Evolutionary conservation across 2,329 filamentous ascomycete species (phyloP), one percentile per base, ranked within the genome.

Genomic region (Tolypocladium ophioglossoides): DNA sequence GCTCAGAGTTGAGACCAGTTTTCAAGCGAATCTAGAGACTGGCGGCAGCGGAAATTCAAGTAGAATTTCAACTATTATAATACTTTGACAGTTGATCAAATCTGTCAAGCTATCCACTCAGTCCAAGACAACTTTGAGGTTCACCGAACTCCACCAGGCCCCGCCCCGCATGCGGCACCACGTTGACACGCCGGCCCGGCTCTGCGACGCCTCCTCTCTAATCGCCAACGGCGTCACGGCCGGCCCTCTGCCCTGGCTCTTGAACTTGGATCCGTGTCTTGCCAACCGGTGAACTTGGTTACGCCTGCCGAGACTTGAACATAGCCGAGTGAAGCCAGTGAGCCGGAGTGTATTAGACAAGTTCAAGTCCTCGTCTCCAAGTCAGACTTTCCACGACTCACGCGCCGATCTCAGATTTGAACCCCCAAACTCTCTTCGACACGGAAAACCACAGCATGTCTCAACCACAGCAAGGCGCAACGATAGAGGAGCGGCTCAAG

Each of bases 401-500:
- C 44, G 16, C 41, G 44, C 44, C 44, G 44, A 46, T 46, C 24
- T 47, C 44, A 24, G 24, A 47, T n/a, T 16, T 2, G 16, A 30
- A 18, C 10, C 44, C 12, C 24, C 4, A 18, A 16, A 47, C 7
- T 30, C 5, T 16, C 41, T 30, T 46, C 44, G n/a, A 47, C 24
- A 16, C 24, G 16, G 46, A 22, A 24, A 20, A 37, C 14, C 41
- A 27, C 54, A 46, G 7, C 48, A 60, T 61, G 59, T 51, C 57
- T 39, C 50, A 55, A 11, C 32, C 55, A 5, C 51, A 44, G 22
- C 40, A 40, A 35, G 44, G 11, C 14, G 58, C 58, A 52, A 59
- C 59, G 41, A 61, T 62, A 39, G 63, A 65, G n/a, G 65, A 70
- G 53, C 72, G 74, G 27, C 72, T 74, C 44, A 64, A 66, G 57